Evolutionary conservation across 352 stramenopile genomes (phyloP), one percentile per base, ranked within the genome.

Genomic region (Phytophthora pinifolia): DNA sequence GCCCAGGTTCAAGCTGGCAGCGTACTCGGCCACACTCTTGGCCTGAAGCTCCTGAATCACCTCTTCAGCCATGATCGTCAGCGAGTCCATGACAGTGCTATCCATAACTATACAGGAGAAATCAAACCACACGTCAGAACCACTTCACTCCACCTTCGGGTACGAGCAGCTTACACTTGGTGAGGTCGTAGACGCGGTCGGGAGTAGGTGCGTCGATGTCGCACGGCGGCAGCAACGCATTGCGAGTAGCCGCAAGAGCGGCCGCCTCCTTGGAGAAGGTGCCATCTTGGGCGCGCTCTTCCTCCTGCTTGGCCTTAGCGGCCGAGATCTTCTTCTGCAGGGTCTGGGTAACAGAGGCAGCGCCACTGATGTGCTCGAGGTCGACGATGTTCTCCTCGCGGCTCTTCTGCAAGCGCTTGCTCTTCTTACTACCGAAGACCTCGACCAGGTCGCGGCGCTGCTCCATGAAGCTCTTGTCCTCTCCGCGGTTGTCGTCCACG

Each of bases 311-410:
- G 39, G 77, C 57, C 57, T 82, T 45, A 7, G 79, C 83, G 20
- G 72, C 75, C 41, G 79, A 56, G 31, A 90, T 78, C 57, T 90
- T 89, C 67, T 90, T 86, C 55, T 88, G 72, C 42, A 94, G 70
- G 27, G 81, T 86, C 54, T 90, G 56, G 4, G 79, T 67, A 14
- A 94, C 71, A 0, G 83, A 88, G 2, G 70, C 56, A 4, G 79
- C 82, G 30, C 83, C 80, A 35, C 74, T 88, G 54, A 94, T 84
- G 64, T 94, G 76, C 22, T 86, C 67, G 14, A 89, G 60, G 47
- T 89, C 62, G 27, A 94, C 76, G n/a, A 89, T 69, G 59, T 92
- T 94, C 60, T 92, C 83, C 61, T 92, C 80, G 49, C 80, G 78
- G 34, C 65, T 88, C 51, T 86, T 88, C 54, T 90, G 79, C 68